phyloP scores from a whole-genome alignment of 441 rosid species.

The Erodium moschatum region DNA sequence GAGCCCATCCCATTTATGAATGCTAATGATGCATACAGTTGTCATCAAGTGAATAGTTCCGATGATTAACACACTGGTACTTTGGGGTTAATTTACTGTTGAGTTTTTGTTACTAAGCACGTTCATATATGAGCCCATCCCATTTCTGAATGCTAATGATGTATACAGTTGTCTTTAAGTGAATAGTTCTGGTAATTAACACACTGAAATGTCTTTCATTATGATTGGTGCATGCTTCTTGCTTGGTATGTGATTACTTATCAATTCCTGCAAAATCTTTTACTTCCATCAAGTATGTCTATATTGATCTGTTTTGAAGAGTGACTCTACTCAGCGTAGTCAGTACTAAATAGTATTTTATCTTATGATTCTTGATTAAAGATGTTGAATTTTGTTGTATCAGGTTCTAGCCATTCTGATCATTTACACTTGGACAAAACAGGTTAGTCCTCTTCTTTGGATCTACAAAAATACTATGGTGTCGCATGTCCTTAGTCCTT shows the following conservation, averaged over 20 bases:
- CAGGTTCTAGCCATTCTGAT: slow-evolving; percentile 46
- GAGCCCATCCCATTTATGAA: no score
- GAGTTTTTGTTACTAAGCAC: no score
- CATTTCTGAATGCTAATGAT: no score
- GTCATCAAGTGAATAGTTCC: no score
- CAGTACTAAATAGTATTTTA: background rate
- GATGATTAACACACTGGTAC: no score
- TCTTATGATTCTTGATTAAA: slow-evolving; percentile 18
- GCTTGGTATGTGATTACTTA: background rate
- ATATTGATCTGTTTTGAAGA: background rate
- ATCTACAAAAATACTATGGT: slow-evolving; percentile 39
- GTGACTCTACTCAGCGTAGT: background rate
- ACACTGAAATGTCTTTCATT: no score
- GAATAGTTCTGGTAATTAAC: background rate
- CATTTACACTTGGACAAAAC: slow-evolving; percentile 39
- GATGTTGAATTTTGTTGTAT: slow-evolving; percentile 26
- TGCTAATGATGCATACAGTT: no score
- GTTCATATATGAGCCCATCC: no score
- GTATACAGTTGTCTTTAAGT: background rate
- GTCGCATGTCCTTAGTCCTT: slow-evolving; percentile 17
- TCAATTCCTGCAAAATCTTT: background rate
- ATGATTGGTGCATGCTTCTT: slow-evolving; percentile 1
- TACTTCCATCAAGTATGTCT: background rate
- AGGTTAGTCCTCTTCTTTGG: slow-evolving; percentile 21
- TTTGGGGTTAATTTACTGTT: no score